Base-by-base conservation (phyloP, 345 rosid species). In the Moricandia moricandioides region DNA sequence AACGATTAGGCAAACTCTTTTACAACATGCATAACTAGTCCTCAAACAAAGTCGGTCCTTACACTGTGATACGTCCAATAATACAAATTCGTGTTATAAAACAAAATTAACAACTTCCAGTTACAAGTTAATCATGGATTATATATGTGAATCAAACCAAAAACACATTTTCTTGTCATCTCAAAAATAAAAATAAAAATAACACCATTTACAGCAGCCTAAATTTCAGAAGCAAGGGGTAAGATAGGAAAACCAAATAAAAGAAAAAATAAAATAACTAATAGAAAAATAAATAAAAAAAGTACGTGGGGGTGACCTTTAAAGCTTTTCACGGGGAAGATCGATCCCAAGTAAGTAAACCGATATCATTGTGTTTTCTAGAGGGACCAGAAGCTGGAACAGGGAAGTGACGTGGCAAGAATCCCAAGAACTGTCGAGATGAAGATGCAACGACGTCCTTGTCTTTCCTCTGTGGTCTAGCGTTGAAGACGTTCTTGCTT, bases 361-460 rank as follows among this genome's bases (percentile, higher is more conserved):
- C 98, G 76, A 93, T 86, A 70, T 78, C 94, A 76, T 93, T 93
- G 82, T 93, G 97, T 78, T 88, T 89, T 83, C 96, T 86, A 13
- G 98, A 93, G 45, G 98, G 98, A 67, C 97, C 97, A 37, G 98
- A 93, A 66, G 88, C 78, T 54, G 92, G 98, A 52, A 91, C 81
- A 0, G 97, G 98, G 5, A 91, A 82, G 77, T 86, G 91, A 67
- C 87, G 91, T 14, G 97, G 98, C 81, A 93, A 83, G 86, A 82
- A 89, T 52, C 90, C 91, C 63, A 82, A 61, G 71, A 73, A 79
- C 82, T 74, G 78, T 61, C 45, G 7, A 33, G 77, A 52, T 39
- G 77, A 72, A 51, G 73, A 29, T 0, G 74, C 47, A 37, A 78
- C 81, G 35, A 59, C 72, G 16, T 58, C 62, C 17, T 47, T 77